These are phyloP conservation scores for Plasmodium sp. DNA, from an alignment of 169 alveolate species.

Conservation along the genomic window DNA sequence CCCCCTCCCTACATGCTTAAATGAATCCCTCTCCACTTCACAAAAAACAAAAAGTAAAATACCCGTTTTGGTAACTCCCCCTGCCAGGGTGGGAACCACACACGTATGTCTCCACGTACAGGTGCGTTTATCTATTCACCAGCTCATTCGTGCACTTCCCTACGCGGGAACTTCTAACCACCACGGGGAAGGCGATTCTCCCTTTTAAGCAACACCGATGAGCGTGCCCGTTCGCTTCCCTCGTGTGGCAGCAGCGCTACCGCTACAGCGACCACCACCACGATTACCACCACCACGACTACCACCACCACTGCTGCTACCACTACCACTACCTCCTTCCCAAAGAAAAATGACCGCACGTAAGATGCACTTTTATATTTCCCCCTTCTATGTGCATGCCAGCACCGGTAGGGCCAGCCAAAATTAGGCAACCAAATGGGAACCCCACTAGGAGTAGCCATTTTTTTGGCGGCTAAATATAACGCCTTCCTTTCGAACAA, in stretches of 20 bases:
- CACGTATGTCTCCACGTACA: background rate
- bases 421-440: background rate
- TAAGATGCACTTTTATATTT: background rate
- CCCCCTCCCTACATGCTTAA: background rate
- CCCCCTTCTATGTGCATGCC: background rate
- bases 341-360: background rate
- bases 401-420: background rate
- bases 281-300: no score
- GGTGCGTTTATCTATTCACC: background rate
- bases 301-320: background rate
- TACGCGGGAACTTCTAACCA: background rate
- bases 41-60: background rate
- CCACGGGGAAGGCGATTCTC: background rate
- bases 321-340: background rate
- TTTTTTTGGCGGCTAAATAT: background rate
- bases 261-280: no score
- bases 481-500: background rate
- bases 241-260: background rate
- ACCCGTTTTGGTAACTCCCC: background rate
- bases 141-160: background rate
- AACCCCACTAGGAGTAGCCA: background rate
- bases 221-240: background rate
- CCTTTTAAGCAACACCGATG: background rate
- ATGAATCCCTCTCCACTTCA: background rate
- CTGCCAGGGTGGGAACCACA: background rate